These are phyloP conservation scores for Aspergillus piperis DNA, from an alignment of 2,329 filamentous ascomycete species.

Conservation along the genomic window DNA sequence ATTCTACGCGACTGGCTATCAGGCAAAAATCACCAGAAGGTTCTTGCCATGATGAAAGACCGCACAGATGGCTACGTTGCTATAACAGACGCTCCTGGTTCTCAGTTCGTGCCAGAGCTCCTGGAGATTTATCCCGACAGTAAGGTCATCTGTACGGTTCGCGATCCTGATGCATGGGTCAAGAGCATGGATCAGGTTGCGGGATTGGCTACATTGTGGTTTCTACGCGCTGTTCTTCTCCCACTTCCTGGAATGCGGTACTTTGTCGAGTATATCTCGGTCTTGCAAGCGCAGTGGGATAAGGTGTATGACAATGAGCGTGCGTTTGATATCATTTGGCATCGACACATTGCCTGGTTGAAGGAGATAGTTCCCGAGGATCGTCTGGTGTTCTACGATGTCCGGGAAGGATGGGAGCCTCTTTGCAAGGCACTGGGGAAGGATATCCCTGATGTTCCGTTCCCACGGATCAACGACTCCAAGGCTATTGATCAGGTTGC, in stretches of 20 bases:
- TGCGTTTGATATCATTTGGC: constrained; percentile 16
- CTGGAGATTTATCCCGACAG: constrained; percentile 53
- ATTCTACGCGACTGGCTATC: constrained; percentile 12
- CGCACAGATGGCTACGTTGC: constrained; percentile 47
- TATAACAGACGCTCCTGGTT: constrained; percentile 48
- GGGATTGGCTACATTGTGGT: constrained; percentile 22
- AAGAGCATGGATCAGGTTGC: constrained; percentile 25
- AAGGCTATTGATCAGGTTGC: constrained; percentile 24
- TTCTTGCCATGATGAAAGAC: background rate
- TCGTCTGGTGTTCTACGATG: constrained; percentile 40
- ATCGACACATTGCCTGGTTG: constrained; percentile 27
- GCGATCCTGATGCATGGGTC: constrained; percentile 26
- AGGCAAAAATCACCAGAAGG: background rate
- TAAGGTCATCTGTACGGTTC: constrained; percentile 47
- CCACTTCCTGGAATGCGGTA: constrained; percentile 30
- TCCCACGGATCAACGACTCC: constrained; percentile 42
- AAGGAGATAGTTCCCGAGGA: constrained; percentile 31
- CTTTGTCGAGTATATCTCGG: constrained; percentile 24
- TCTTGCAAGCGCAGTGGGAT: constrained; percentile 25
- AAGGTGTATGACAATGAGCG: constrained; percentile 17
- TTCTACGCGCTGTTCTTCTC: constrained; percentile 23
- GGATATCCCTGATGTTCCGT: constrained; percentile 39
- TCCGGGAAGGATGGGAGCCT: constrained; percentile 49
- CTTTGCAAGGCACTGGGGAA: constrained; percentile 48
- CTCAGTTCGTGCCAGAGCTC: constrained; percentile 50